Base-by-base conservation (phyloP, 805 yeast genomes). In the Saitoella complicata region DNA sequence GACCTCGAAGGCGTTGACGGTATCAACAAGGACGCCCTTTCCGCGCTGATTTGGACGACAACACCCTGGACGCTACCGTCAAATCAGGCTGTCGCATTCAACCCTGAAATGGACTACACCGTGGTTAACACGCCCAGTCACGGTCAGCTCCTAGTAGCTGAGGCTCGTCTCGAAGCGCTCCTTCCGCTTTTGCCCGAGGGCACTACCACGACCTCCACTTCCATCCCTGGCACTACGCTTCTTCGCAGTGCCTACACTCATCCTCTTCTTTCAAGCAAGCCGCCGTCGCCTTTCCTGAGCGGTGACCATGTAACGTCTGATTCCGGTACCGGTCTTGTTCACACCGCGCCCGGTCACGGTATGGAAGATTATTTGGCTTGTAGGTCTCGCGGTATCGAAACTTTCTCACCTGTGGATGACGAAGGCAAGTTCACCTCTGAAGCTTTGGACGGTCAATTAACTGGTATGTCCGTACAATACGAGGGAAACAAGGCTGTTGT, bases 281-380 rank as follows among this genome's bases (percentile, higher is more conserved):
- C 48, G 0, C 51, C 46, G 1, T 72, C 69, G 49, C 94, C 94
- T 0, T 62, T 88, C 3, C 49, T 33, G 34, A 13, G 11, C 9
- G 12, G 12, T 13, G 74, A 71, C 44, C 94, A 87, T 60, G 97
- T 93, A 8, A 75, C 84, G 0, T 72, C 73, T 46, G 52, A 71
- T 1, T 76, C 91, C 0, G 99, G 99, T 60, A 84, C 98, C 0
- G 99, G 98, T 2, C 64, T 91, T 9, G 99, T 91, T 1, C 99
- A 91, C 58, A 81, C 85, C 13, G 97, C 98, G 0, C 97, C 98
- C 1, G 97, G 96, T 0, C 98, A 91, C 59, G 99, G 99, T 55
- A 73, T 77, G 54, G 98, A 91, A 52, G 99, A 91, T 65, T 87
- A 83, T 57, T 55, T 78, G 6, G 69, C 80, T 34, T 88, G 94